Conservation (phyloP, 805 yeast genomes). For the Candida dajiaensis region DNA sequence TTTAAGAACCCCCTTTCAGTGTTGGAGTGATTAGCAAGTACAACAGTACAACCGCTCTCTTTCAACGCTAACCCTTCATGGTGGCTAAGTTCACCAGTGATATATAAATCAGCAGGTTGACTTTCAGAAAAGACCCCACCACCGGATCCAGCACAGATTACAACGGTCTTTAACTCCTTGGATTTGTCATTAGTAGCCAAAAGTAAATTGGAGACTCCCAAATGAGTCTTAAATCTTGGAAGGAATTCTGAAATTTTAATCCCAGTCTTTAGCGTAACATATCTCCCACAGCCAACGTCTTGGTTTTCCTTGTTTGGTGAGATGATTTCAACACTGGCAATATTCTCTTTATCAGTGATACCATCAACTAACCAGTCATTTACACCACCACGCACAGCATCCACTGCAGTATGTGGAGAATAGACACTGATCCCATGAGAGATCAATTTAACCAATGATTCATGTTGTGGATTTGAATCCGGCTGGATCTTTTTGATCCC, state of each 20-base stretch:
- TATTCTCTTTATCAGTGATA: constrained; percentile 29
- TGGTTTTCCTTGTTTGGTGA: constrained; percentile 33
- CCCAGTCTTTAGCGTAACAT: constrained; percentile 43
- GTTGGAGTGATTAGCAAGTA: constrained; percentile 85
- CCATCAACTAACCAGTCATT: constrained; percentile 85
- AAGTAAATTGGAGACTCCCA: constrained; percentile 55
- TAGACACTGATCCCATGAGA: constrained; percentile 82
- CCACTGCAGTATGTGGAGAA: constrained; percentile 94
- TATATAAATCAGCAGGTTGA: constrained; percentile 53
- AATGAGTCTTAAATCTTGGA: constrained; percentile 42
- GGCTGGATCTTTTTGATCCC: constrained; percentile 72
- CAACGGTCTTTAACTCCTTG: constrained; percentile 46
- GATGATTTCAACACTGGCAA: constrained; percentile 31
- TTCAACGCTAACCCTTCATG: constrained; percentile 75
- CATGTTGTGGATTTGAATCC: constrained; percentile 71
- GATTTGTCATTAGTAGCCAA: constrained; percentile 39
- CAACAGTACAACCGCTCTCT: constrained; percentile 66
- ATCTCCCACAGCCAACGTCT: constrained; percentile 79
- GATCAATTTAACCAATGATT: constrained; percentile 64
- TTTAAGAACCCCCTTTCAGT: constrained; percentile 83
- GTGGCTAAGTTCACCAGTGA: constrained; percentile 93
- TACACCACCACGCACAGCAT: constrained; percentile 89
- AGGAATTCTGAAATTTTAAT: constrained; percentile 41
- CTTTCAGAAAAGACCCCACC: constrained; percentile 64
- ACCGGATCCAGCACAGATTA: constrained; percentile 96